Evolutionary conservation across 1,284 basidiomycete genomes (phyloP).

Genomic region (Ganoderma leucocontextum): DNA sequence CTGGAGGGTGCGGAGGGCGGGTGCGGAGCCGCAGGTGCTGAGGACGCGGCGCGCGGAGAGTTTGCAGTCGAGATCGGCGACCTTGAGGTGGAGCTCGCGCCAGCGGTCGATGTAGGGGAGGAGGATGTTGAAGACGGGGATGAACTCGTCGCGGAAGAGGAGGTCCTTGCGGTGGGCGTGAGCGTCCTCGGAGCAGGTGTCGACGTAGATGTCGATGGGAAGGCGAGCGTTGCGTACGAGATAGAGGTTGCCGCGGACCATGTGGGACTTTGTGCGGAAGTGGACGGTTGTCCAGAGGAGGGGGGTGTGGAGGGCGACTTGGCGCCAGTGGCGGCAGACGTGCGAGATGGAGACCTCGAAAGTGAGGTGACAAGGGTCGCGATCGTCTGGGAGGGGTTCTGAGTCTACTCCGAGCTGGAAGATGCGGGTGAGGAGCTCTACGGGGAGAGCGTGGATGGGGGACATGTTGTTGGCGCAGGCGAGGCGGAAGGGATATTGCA

Average conservation of each 20-base stretch:
- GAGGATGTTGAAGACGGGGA: conserved; percentile 58
- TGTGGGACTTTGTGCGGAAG: conserved; percentile 57
- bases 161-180: conserved; percentile 52
- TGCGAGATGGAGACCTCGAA: conserved; percentile 63
- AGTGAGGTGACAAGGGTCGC: conserved; percentile 42
- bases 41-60: conserved; percentile 57
- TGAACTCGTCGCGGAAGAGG: conserved; percentile 52
- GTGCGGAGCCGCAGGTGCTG: conserved; percentile 57
- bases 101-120: conserved; percentile 58
- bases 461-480: conserved; percentile 29
- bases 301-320: conserved; percentile 56
- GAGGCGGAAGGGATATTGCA: conserved; percentile 22
- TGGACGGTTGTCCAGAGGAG: conserved; percentile 62
- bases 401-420: conserved; percentile 60
- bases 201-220: conserved; percentile 62
- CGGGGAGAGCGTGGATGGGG: conserved; percentile 56
- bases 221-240: conserved; percentile 48
- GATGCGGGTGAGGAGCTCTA: conserved; percentile 62
- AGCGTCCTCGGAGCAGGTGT: conserved; percentile 57
- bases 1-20: conserved; percentile 61
- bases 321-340: conserved; percentile 61
- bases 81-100: conserved; percentile 64
- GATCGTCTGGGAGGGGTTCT: conserved; percentile 50
- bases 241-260: conserved; percentile 55
- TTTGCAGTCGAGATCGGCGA: conserved; percentile 65